Base-by-base conservation (phyloP, 768 basidiomycete species). In the Dacryopinax primogenitus region DNA sequence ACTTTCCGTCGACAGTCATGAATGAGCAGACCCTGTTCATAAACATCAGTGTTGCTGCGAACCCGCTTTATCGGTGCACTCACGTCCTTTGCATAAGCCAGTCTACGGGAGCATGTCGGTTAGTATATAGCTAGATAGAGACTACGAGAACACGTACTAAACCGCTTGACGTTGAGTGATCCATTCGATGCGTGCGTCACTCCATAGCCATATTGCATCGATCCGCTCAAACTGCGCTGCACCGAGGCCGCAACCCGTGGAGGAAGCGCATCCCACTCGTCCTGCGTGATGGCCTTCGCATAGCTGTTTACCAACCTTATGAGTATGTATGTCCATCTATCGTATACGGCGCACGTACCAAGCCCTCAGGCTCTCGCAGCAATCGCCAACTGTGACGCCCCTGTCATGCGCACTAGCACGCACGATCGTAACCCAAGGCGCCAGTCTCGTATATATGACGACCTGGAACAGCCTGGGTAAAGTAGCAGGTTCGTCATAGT, bases 1-100 rank as follows among this genome's bases (percentile, higher is more conserved):
- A 91, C 7, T 69, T 70, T 68, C 89, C 87, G 68, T 86, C 82
- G 13, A 58, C 51, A 13, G 51, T 58, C 51, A 58, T 15, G 51
- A 58, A 58, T 30, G 23, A 32, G 51, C 51, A 58, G 51, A 58
- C 51, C 51, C 51, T 58, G 18, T 26, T 28, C 13, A 30, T 30
- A 23, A 58, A 58, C 3, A 58, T 58, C 18, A 58, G 51, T 30
- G 18, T 58, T 18, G 13, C 23, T 15, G 11, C 30, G 51, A 28
- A 15, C 13, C 3, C 3, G 26, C 11, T 58, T 58, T 4, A 6
- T 28, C 6, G 32, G 30, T 32, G 30, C n/a, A 58, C 51, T 28
- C 51, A 58, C 51, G 51, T 58, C 32, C 51, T 23, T 30, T 58
- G 51, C 51, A 58, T 58, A 11, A 58, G 26, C 51, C 51, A 58